Percentiles rank a stretch among this genome's conserved stretches.
Conservation (phyloP, 2,329 filamentous ascomycete genomes). For the Chaetomiaceae sp. region DNA sequence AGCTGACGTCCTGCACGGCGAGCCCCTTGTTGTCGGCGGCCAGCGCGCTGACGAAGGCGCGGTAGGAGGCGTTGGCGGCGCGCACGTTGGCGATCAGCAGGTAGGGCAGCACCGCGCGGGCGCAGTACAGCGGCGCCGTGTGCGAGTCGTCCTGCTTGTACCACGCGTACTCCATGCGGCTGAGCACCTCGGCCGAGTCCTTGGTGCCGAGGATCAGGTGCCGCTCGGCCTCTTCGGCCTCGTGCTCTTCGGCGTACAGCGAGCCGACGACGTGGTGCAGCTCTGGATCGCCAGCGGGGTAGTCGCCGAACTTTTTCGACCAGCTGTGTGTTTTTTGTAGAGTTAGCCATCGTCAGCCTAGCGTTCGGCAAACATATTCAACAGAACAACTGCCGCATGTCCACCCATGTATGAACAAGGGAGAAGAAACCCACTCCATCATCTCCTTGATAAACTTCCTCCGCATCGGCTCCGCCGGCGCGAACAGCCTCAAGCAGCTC, state of each 20-base stretch:
- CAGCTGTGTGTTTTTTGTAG: conserved; percentile 45
- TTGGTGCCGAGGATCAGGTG: conserved; percentile 85
- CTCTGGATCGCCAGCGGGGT: conserved; percentile 87
- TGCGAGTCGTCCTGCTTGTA: conserved; percentile 85
- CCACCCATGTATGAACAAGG: too few species aligned
- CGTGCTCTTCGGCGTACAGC: conserved; percentile 86
- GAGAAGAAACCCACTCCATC: conserved; percentile 52
- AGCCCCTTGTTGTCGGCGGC: conserved; percentile 50
- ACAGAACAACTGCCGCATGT: too few species aligned
- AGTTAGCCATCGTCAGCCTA: background rate
- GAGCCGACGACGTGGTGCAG: conserved; percentile 87
- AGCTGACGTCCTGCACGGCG: conserved; percentile 75
- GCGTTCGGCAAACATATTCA: too few species aligned
- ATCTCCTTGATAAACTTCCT: conserved; percentile 90
- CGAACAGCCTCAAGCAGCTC: conserved; percentile 73
- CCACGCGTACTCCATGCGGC: conserved; percentile 85
- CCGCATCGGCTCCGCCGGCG: conserved; percentile 75
- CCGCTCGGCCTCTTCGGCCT: conserved; percentile 86
- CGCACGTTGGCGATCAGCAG: conserved; percentile 85
- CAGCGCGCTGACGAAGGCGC: conserved; percentile 65
- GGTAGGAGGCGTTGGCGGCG: conserved; percentile 76
- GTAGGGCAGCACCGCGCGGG: conserved; percentile 83
- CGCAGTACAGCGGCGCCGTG: conserved; percentile 78
- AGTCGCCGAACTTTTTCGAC: conserved; percentile 79
- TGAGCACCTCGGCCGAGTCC: conserved; percentile 75